Base-by-base conservation (phyloP, 176 grass and related monocot genomes). In the Triticum dicoccoides region DNA sequence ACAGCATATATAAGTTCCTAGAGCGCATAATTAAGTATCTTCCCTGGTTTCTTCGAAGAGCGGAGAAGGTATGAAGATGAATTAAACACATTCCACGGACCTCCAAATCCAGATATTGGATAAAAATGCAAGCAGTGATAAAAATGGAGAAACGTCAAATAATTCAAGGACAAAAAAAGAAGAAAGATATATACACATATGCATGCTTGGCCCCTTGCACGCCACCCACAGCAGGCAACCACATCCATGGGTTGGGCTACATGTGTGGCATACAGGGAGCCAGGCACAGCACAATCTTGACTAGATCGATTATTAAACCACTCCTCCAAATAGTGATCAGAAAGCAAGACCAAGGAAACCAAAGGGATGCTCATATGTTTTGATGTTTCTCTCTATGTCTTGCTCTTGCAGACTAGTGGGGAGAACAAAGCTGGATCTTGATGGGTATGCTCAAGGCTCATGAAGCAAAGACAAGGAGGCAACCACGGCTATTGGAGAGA, bases 251-350 rank as follows among this genome's bases (percentile, higher is more conserved):
- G 86, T 92, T 98, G 84, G 84, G 61, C 93, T 95, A 90, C 87
- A 95, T 95, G 93, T 95, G 95, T 98, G 95, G 95, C 95, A 95
- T 98, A 95, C 95, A 98, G 95, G 95, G 95, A 98, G 95, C 95
- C 95, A 98, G 95, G 95, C 95, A 98, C 86, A 86, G 74, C 85
- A 79, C 72, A n/a, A 58, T 71, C 54, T 85, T 44, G 44, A 76
- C 49, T 76, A 76, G 73, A 52, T 52, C 80, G 56, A 82, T 76
- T 47, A 83, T 65, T 47, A 86, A 91, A 79, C 68, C 18, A 35
- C 8, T 17, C 14, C 20, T 38, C 41, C 61, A 45, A 81, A 80
- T 33, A 68, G 56, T 68, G 18, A 59, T 41, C 47, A 82, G 63
- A 20, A 45, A 66, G 63, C 65, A 37, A 33, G 65, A 37, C 21